Base-by-base conservation (phyloP, 208 protist species). In the Herpetomonas tarakana region DNA sequence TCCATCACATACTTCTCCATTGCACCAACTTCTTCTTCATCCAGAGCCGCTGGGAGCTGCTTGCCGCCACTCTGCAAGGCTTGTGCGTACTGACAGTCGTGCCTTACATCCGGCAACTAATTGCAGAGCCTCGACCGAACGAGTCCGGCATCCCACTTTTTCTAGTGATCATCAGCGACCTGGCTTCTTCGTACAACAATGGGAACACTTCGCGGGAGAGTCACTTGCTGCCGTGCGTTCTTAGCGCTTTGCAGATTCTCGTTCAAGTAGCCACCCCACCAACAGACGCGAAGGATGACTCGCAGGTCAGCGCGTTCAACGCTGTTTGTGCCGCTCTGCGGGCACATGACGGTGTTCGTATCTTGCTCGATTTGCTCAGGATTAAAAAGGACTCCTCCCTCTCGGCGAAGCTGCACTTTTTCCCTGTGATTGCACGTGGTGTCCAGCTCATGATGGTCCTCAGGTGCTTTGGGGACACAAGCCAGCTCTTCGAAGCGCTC, bases 361-460 rank as follows among this genome's bases (percentile, higher is more conserved):
- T 71, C 11, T 76, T 95, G 24, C 64, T 95, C 26, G 86, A 93
- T 54, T 58, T 91, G 30, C 62, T 95, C 30, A 77, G 79, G 46
- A 71, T 84, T 29, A 60, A 63, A 30, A 27, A 45, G 21, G 86
- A 92, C 60, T 64, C 76, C 1, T 70, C 81, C 18, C 81, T 95
- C 68, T 89, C 85, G 1, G 82, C 81, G 24, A 87, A 83, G 52
- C 70, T 92, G 31, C 71, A 76, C 47, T 79, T 83, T 76, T 95
- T 95, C 68, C 88, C 88, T 12, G 76, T 95, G 4, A 67, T 95
- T 18, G 86, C 88, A 47, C 79, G 86, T 18, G 88, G 76, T 35
- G 71, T 95, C 44, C 83, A 92, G 64, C 53, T 95, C 56, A 83
- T 92, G 80, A 83, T 76, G 6, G 76, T 73, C 45, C 73, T 95